These are phyloP conservation scores for Aspergillus hortae DNA, from an alignment of 2,329 filamentous ascomycete species.

Conservation along the genomic window DNA sequence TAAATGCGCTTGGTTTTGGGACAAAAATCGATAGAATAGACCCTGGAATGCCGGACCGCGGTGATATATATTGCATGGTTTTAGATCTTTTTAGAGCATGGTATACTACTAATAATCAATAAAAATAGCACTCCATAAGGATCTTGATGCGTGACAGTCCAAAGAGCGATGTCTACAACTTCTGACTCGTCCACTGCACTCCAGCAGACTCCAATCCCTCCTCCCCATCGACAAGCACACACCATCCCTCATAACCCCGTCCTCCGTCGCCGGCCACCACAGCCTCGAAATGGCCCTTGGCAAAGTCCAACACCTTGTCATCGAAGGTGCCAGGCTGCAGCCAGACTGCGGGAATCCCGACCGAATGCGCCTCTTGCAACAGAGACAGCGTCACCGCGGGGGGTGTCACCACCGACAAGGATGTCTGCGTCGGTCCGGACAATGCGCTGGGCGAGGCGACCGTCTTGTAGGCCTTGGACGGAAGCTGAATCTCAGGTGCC, in stretches of 20 bases:
- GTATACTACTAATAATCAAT: too few species aligned
- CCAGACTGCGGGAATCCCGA: constrained; percentile 75
- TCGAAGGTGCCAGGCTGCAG: constrained; percentile 89
- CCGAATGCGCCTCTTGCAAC: constrained; percentile 70
- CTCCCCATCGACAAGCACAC: constrained; percentile 81
- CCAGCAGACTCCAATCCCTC: constrained; percentile 54
- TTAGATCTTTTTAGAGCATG: too few species aligned
- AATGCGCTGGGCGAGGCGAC: constrained; percentile 64
- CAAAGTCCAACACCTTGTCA: constrained; percentile 68
- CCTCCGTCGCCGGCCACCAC: constrained; percentile 66
- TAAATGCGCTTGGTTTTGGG: too few species aligned
- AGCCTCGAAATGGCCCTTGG: constrained; percentile 64
- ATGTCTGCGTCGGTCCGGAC: constrained; percentile 64
- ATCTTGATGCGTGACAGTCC: too few species aligned
- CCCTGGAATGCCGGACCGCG: too few species aligned
- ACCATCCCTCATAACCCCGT: constrained; percentile 72
- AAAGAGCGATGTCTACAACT: constrained; percentile 23
- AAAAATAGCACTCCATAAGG: too few species aligned
- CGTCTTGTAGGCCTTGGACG: constrained; percentile 58
- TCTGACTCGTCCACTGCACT: constrained; percentile 47
- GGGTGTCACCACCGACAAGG: constrained; percentile 82
- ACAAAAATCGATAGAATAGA: too few species aligned
- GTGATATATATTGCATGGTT: too few species aligned
- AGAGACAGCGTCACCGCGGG: constrained; percentile 71
- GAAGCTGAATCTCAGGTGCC: constrained; percentile 61